Base-by-base conservation (phyloP, 1,139 yeast species). In the Taphrina deformans region DNA sequence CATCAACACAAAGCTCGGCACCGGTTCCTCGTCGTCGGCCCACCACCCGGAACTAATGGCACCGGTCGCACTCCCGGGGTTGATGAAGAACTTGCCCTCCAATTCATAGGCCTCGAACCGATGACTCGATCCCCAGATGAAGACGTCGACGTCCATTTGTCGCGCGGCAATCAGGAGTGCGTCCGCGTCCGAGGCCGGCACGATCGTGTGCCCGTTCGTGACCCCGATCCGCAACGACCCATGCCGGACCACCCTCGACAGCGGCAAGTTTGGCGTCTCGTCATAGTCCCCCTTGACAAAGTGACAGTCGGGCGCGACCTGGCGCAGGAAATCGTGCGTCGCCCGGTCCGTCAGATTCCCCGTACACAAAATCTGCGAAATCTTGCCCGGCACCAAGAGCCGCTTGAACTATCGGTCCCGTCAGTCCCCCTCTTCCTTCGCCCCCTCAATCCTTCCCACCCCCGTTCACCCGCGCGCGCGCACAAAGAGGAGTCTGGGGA, bases 101-200 rank as follows among this genome's bases (percentile, higher is more conserved):
- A 92, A 79, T 10, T 95, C 89, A 73, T 90, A 93, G 0, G 97
- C 97, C 73, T 93, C 98, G 6, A 90, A 96, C 69, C 85, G 84
- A 74, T 90, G 96, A 1, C 96, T 87, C 0, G 97, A 96, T n/a
- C 98, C 98, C 89, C 96, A 90, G n/a, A 93, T 80, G 71, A 93
- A 79, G 9, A 93, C 83, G 75, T 93, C 98, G 55, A 89, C 98
- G 74, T 92, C 96, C 79, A 92, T 79, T 76, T 91, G 93, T 68
- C 99, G 81, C 0, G 99, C 97, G 67, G 89, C 82, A 0, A 88
- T 84, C 71, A 89, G 80, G 67, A 93, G 79, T 53, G 96, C 86
- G 71, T 92, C 83, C 2, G 97, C 96, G 72, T 93, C 99, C 55
- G 85, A 85, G 68, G 85, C 84, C 0, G 99, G 99, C 10, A 92